phyloP scores from a whole-genome alignment of 2,329 filamentous ascomycete species.

The Grosmannia clavigera region DNA sequence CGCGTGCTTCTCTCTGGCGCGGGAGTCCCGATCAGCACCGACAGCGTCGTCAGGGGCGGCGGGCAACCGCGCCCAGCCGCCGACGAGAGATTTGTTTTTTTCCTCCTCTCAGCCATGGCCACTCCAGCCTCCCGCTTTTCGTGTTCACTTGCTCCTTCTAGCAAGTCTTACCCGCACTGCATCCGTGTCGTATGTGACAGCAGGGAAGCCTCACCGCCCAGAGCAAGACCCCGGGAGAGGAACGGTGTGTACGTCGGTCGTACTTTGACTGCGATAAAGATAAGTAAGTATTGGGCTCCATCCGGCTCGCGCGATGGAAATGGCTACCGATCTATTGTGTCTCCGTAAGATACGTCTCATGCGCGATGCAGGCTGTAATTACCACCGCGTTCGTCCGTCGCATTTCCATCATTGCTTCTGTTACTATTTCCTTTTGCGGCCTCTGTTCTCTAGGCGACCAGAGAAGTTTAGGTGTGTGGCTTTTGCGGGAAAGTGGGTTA shows the following conservation, averaged over 20 bases:
- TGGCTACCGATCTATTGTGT: background rate
- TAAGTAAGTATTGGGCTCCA: background rate
- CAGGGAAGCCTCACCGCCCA: background rate
- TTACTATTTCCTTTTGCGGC: background rate
- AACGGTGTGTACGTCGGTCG: background rate
- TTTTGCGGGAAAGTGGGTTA: background rate
- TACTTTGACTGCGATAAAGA: background rate
- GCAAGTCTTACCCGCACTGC: background rate
- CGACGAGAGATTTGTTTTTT: background rate
- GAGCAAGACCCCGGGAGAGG: background rate
- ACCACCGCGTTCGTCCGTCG: background rate
- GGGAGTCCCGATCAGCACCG: background rate
- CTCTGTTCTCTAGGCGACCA: background rate
- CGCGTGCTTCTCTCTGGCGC: background rate
- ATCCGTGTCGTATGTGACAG: background rate
- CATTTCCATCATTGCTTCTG: background rate
- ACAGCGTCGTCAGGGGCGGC: background rate
- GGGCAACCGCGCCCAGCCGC: background rate
- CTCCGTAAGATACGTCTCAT: background rate
- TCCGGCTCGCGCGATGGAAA: background rate
- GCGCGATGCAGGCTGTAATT: background rate
- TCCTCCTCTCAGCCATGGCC: background rate
- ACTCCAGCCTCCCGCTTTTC: background rate
- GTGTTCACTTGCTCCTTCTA: background rate
- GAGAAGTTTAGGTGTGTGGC: background rate